A percentile compares a stretch with the other conserved stretches of the same genome.
Conservation (phyloP, 148 eudicot genomes). For the Bassia scoparia region DNA sequence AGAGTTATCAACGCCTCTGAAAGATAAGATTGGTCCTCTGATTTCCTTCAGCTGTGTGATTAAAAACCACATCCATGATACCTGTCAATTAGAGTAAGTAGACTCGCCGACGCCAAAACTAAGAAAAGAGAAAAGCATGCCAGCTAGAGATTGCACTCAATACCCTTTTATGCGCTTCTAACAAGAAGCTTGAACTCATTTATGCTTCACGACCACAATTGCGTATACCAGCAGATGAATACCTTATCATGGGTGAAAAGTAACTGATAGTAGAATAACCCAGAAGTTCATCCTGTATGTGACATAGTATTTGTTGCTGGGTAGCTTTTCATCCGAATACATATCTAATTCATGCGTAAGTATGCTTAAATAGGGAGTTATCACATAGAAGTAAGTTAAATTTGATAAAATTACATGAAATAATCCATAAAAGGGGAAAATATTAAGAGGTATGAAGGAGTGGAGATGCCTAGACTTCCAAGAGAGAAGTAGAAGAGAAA, state of each 20-base stretch:
- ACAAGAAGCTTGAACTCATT: conserved; percentile 91
- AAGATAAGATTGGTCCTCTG: conserved; percentile 86
- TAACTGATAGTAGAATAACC: conserved; percentile 89
- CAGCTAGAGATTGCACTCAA: conserved; percentile 56
- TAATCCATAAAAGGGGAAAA: too few species aligned
- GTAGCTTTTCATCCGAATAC: conserved; percentile 4
- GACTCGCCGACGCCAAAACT: conserved; percentile 8
- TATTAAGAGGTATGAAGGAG: too few species aligned
- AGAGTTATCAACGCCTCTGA: conserved; percentile 93
- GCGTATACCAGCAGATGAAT: conserved; percentile 62
- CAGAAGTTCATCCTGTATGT: conserved; percentile 84
- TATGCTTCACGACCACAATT: conserved; percentile 78
- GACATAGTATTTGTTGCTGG: neutral
- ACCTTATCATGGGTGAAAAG: conserved; percentile 96
- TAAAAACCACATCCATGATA: conserved; percentile 98
- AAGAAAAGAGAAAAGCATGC: conserved; percentile 8
- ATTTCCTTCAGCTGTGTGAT: conserved; percentile 99
- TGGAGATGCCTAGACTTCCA: too few species aligned
- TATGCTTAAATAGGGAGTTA: too few species aligned
- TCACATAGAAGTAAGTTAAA: too few species aligned
- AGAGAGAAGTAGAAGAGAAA: too few species aligned
- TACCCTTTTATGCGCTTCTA: conserved; percentile 93
- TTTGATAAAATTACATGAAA: too few species aligned
- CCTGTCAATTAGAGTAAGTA: conserved; percentile 47
- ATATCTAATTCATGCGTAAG: neutral